Conservation (phyloP, 2,329 filamentous ascomycete species). For the Verticillium longisporum region DNA sequence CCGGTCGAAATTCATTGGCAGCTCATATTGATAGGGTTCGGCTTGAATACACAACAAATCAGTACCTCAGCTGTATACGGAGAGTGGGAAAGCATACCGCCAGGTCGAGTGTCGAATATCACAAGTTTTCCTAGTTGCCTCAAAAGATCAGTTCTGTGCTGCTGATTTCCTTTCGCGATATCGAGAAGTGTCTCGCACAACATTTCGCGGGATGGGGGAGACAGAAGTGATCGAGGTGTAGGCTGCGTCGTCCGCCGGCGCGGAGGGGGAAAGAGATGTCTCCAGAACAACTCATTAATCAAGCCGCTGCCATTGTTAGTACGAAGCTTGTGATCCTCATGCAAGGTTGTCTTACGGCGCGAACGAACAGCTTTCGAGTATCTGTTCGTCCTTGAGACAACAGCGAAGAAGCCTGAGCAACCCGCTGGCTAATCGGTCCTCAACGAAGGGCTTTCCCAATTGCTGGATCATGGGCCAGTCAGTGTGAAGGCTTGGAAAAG, state of each 20-base stretch:
- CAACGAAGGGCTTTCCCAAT: slow-evolving; percentile 19
- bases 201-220: slow-evolving; percentile 46
- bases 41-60: background rate
- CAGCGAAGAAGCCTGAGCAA: slow-evolving; percentile 26
- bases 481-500: slow-evolving; percentile 6
- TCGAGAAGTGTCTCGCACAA: slow-evolving; percentile 54
- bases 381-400: slow-evolving; percentile 15
- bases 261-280: slow-evolving; percentile 59
- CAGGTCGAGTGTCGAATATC: slow-evolving; percentile 24
- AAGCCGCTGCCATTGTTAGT: slow-evolving; percentile 17
- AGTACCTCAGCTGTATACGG: background rate
- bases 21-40: slow-evolving; percentile 54
- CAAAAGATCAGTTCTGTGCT: slow-evolving; percentile 45
- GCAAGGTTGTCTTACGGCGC: background rate
- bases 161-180: slow-evolving; percentile 44
- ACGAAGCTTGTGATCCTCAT: background rate
- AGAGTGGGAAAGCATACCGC: slow-evolving; percentile 3
- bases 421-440: slow-evolving; percentile 24
- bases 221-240: slow-evolving; percentile 38
- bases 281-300: slow-evolving; percentile 46
- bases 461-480: slow-evolving; percentile 12
- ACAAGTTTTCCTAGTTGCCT: slow-evolving; percentile 42
- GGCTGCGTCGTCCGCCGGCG: slow-evolving; percentile 19
- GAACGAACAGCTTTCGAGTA: background rate
- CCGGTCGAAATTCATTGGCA: slow-evolving; percentile 57